These are phyloP conservation scores for Cucumis melo DNA, from an alignment of 306 rosid genomes.

Conservation along the genomic window DNA sequence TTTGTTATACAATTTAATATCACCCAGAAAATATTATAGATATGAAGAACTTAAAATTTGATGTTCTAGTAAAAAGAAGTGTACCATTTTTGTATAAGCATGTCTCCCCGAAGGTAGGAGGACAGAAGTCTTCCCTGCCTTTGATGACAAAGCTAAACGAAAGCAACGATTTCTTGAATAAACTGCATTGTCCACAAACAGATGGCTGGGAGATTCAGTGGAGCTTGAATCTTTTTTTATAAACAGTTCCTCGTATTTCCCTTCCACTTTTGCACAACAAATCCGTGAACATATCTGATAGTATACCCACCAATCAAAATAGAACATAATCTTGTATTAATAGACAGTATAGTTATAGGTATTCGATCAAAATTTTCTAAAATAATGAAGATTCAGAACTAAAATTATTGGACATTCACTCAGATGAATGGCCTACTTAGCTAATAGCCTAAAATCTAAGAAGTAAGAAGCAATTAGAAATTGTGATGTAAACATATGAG, in stretches of 20 bases:
- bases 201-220: conserved; percentile 32
- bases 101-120: conserved; percentile 62
- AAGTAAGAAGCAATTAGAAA: not conserved
- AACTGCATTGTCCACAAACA: conserved; percentile 87
- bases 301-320: conserved; percentile 19
- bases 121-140: conserved; percentile 80
- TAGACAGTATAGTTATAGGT: conserved; percentile 4
- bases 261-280: conserved; percentile 25
- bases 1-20: not conserved
- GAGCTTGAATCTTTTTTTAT: conserved; percentile 54
- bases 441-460: not conserved
- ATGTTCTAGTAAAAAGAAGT: conserved; percentile 13
- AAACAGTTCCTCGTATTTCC: conserved; percentile 39
- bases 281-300: conserved; percentile 82
- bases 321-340: not conserved
- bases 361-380: conserved; percentile 6
- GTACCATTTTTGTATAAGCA: conserved; percentile 51
- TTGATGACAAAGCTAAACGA: conserved; percentile 74
- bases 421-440: not conserved
- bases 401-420: not conserved
- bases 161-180: conserved; percentile 89
- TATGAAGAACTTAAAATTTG: not conserved
- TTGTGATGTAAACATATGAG: not conserved
- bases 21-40: not conserved
- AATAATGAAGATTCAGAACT: not conserved